These are phyloP conservation scores for Capsella rubella DNA, from an alignment of 441 rosid species.

Conservation along the genomic window DNA sequence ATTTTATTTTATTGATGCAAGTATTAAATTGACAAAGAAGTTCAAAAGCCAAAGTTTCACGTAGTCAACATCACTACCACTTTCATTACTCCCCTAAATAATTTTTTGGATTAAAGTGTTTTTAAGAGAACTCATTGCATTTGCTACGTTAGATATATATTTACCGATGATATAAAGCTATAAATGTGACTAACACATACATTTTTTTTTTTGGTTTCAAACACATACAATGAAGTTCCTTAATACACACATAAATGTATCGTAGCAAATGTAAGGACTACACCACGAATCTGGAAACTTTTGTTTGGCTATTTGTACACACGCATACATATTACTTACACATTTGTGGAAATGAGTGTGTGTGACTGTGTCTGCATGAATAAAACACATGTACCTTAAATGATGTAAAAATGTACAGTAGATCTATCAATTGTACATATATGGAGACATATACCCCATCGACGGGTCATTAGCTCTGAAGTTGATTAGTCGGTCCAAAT, in stretches of 20 bases:
- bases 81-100: too few species aligned
- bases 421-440: constrained; percentile 42
- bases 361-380: constrained; percentile 37
- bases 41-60: too few species aligned
- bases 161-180: not conserved
- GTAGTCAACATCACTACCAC: too few species aligned
- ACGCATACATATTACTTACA: constrained; percentile 37
- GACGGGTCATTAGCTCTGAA: constrained; percentile 38
- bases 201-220: not conserved
- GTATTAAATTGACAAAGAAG: too few species aligned
- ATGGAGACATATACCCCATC: constrained; percentile 24
- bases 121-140: too few species aligned
- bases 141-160: too few species aligned
- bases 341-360: constrained; percentile 42
- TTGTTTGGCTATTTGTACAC: constrained; percentile 40
- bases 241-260: constrained; percentile 8
- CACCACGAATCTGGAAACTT: constrained; percentile 29
- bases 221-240: not conserved
- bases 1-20: too few species aligned
- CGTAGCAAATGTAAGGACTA: constrained; percentile 18
- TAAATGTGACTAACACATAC: constrained; percentile 17
- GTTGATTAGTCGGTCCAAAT: constrained; percentile 44
- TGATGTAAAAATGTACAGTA: constrained; percentile 38
- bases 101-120: too few species aligned
- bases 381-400: constrained; percentile 37